phyloP scores from a whole-genome alignment of 495 filamentous ascomycete species.

The Lophiostoma macrostomum region DNA sequence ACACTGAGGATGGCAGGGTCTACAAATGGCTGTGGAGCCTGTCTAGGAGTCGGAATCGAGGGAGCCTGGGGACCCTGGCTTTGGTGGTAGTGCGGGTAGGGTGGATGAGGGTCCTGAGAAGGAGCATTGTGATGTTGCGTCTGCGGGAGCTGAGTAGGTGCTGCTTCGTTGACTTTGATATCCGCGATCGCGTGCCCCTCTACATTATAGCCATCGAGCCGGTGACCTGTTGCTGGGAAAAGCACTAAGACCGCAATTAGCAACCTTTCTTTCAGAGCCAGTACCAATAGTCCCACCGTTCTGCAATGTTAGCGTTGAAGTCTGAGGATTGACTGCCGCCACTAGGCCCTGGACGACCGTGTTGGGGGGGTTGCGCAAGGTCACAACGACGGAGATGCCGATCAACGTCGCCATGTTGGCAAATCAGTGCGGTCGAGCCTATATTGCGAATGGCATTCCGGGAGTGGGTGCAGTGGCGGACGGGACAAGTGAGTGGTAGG shows the following conservation, averaged over 20 bases:
- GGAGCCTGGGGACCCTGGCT: conserved; percentile 1
- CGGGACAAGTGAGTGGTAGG: neutral
- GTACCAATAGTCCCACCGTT: conserved; percentile 59
- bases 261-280: neutral
- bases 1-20: conserved; percentile 45
- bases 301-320: conserved; percentile 67
- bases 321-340: conserved; percentile 59
- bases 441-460: neutral
- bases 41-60: conserved; percentile 9
- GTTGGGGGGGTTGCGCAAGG: conserved; percentile 63
- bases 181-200: conserved; percentile 58
- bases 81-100: conserved; percentile 20
- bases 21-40: conserved; percentile 33
- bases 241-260: conserved; percentile 40
- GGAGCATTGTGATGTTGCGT: conserved; percentile 36
- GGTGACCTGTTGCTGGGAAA: conserved; percentile 51
- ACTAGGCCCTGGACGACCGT: conserved; percentile 70
- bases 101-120: conserved; percentile 22
- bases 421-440: too few species aligned
- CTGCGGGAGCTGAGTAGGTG: conserved; percentile 14
- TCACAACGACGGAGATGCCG: conserved; percentile 74
- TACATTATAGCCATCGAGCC: conserved; percentile 49
- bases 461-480: neutral
- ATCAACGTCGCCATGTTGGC: conserved; percentile 64
- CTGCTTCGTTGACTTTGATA: conserved; percentile 46